Base-by-base conservation (phyloP, 2,329 filamentous ascomycete genomes). In the Colletotrichum gloeosporioides region DNA sequence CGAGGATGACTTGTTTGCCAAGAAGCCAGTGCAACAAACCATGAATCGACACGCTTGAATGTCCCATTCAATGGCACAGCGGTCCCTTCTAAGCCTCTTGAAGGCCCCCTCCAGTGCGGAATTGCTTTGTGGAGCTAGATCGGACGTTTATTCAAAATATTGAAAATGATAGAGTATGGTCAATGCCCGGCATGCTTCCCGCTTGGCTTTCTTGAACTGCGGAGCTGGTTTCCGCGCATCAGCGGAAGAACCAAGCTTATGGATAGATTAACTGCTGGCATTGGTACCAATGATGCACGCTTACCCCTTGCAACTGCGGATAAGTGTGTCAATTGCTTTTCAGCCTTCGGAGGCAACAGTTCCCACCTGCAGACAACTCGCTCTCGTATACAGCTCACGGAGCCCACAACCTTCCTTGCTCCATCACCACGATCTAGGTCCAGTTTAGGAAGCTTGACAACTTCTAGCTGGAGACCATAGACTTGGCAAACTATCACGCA, bases 401-500 rank as follows among this genome's bases (percentile, higher is more conserved):
- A 65, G 25, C 22, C 64, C 69, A 76, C 64, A 63, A 16, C 32
- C 31, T 34, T 73, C 73, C 63, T 64, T 76, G 73, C 63, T 73
- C 57, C 15, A 34, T 34, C 16, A 29, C 55, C 63, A 57, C 32
- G 44, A 49, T 61, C 69, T 59, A 73, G 64, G 16, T 53, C 69
- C 64, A 16, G 8, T 76, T 76, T 76, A 76, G 73, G 73, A 64
- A 76, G 73, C 73, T 76, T 76, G 63, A 76, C 63, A 64, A 8
- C 69, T 64, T 44, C 63, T 53, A 68, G 73, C 69, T 68, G 59
- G 55, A 73, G 12, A 29, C 10, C 27, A 29, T 18, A 53, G 32
- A 22, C 73, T 76, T 76, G 73, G 70, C 73, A 59, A 36, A 29
- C n/a, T 34, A 73, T 76, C 73, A 76, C 70, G 73, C 73, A 76